Evolutionary conservation across 345 rosid species (phyloP).

Genomic region (Sisymbrium irio): DNA sequence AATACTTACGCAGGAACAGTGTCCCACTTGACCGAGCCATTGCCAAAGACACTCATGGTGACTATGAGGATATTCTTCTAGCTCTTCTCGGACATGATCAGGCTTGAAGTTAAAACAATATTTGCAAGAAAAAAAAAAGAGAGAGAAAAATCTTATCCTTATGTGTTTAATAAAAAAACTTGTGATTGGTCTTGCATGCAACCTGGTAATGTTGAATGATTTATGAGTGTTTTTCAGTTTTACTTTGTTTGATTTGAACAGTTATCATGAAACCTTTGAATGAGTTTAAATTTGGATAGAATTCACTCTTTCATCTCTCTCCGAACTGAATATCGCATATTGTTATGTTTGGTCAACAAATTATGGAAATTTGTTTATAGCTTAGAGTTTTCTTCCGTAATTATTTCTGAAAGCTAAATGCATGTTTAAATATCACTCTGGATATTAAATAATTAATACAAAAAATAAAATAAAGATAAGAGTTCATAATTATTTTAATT

Average conservation of each 20-base stretch:
- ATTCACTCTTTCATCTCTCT: background rate
- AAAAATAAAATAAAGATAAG: background rate
- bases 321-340: background rate
- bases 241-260: background rate
- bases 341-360: background rate
- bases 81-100: conserved; percentile 64
- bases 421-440: background rate
- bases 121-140: background rate
- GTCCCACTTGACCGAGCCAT: conserved; percentile 68
- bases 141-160: background rate
- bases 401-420: background rate
- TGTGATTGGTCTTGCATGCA: conserved; percentile 8
- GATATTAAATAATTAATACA: background rate
- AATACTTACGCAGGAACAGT: conserved; percentile 70
- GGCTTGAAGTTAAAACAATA: conserved; percentile 33
- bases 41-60: conserved; percentile 70
- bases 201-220: conserved; percentile 14
- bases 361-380: background rate
- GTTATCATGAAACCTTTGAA: background rate
- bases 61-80: conserved; percentile 75
- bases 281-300: background rate
- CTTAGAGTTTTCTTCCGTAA: background rate
- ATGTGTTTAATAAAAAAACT: background rate
- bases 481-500: background rate
- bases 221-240: conserved; percentile 1